Base-by-base conservation (phyloP, 2,329 filamentous ascomycete species). In the Aphanocladium album region DNA sequence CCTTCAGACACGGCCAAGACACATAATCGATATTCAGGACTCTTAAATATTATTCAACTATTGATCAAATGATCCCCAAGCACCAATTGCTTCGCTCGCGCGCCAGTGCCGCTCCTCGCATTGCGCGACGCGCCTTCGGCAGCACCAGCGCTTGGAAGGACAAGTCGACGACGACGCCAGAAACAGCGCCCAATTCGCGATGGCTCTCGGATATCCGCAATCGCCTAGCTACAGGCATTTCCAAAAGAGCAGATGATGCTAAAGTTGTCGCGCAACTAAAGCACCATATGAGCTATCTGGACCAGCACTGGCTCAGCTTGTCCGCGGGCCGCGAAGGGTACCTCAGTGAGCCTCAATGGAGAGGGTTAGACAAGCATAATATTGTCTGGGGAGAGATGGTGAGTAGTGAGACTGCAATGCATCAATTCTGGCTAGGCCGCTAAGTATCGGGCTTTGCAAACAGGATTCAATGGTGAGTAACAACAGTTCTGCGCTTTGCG, bases 351-450 rank as follows among this genome's bases (percentile, higher is more conserved):
- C 60, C 62, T 46, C 78, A 80, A 62, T 80, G 83, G 65, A 79
- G 85, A 55, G 83, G 89, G 0, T 70, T 93, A 37, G 83, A 85
- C 64, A 77, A 81, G 57, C 86, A 90, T 62, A 79, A 81, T 64
- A 87, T 96, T 25, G 86, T 85, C 0, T 96, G 90, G 91, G 92
- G 91, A 33, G 91, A 96, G 72, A 91, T 92, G 89, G 90, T 91
- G 19, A 27, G 43, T 39, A 30, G 9, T 30, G 5, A 30, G 9
- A 9, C 30, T 30, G 5, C 30, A 9, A 5, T 30, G 30, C 9
- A 30, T 30, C 9, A 3, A 39, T 14, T 39, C 4, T 16, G 43
- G 5, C 6, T 8, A 23, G 23, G 7, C 21, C 8, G 37, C 43
- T 57, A 8, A 57, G 17, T 14, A 8, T 17, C 19, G 16, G 30